phyloP scores from a whole-genome alignment of 331 rosid genomes.

The Malus hybrid region DNA sequence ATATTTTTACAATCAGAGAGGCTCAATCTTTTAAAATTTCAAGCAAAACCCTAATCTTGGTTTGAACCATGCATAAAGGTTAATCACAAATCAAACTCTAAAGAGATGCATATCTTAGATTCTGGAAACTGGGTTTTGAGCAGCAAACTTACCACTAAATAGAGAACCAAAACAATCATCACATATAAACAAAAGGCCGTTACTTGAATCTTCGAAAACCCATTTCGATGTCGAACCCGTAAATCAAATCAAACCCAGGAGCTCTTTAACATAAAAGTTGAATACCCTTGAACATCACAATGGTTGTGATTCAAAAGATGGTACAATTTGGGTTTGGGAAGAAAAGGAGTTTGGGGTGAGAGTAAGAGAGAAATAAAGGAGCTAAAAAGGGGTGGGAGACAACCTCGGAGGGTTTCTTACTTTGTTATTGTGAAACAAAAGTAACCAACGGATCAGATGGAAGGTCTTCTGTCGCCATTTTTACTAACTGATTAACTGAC shows the following conservation, averaged over 20 bases:
- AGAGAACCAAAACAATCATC: neutral
- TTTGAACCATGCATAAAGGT: neutral
- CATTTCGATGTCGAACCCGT: neutral
- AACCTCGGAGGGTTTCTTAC: slow-evolving; percentile 20
- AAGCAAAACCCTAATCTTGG: neutral
- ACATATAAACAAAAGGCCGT: neutral
- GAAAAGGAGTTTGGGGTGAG: slow-evolving; percentile 2
- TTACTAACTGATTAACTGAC: neutral
- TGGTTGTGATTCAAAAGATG: neutral
- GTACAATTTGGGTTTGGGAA: neutral
- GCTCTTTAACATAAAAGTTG: neutral
- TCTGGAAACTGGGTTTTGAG: neutral
- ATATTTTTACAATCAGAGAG: neutral
- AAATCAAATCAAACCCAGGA: neutral
- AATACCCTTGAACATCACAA: neutral
- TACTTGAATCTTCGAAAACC: slow-evolving; percentile 14
- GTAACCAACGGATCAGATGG: slow-evolving; percentile 16
- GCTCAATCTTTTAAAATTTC: neutral
- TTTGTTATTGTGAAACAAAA: slow-evolving; percentile 6
- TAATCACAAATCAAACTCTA: neutral
- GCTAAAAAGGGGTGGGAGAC: slow-evolving; percentile 27
- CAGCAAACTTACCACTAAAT: neutral
- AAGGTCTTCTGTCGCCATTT: neutral
- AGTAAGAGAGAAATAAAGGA: slow-evolving; percentile 14
- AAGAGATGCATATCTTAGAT: neutral